Evolutionary conservation across 176 grass and related monocot genomes (phyloP).

Genomic region (Guadua angustifolia): DNA sequence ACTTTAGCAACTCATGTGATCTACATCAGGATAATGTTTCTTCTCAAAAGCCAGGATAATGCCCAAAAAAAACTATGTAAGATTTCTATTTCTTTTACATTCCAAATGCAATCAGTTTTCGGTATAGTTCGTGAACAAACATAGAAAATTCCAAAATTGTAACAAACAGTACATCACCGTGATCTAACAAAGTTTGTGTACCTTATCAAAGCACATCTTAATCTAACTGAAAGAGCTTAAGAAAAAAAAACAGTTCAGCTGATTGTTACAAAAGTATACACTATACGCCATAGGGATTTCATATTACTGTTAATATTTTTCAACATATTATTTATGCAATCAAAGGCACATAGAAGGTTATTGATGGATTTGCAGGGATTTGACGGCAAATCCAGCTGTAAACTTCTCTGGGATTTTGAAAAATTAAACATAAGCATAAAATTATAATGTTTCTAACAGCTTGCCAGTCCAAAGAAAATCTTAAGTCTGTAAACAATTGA

Average conservation of each 20-base stretch:
- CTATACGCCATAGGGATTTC: neutral
- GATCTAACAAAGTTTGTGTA: conserved; percentile 3
- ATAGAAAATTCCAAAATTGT: conserved; percentile 1
- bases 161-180: conserved; percentile 10
- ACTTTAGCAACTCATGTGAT: conserved; percentile 30
- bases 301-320: neutral
- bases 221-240: conserved; percentile 31
- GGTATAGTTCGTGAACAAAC: conserved; percentile 28
- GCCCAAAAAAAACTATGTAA: neutral
- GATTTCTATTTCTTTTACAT: conserved; percentile 6
- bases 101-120: neutral
- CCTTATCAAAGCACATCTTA: conserved; percentile 2
- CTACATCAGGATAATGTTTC: conserved; percentile 23
- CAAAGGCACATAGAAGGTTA: neutral
- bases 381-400: conserved; percentile 17
- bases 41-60: conserved; percentile 11
- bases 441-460: conserved; percentile 19
- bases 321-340: neutral
- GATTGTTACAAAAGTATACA: conserved; percentile 19
- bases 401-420: neutral
- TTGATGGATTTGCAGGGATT: neutral
- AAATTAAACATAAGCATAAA: conserved; percentile 9
- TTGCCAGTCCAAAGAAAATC: conserved; percentile 21
- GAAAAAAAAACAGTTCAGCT: conserved; percentile 14
- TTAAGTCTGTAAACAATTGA: neutral